Conservation (phyloP, 2,329 filamentous ascomycete species). For the Ophiostoma sp. region DNA sequence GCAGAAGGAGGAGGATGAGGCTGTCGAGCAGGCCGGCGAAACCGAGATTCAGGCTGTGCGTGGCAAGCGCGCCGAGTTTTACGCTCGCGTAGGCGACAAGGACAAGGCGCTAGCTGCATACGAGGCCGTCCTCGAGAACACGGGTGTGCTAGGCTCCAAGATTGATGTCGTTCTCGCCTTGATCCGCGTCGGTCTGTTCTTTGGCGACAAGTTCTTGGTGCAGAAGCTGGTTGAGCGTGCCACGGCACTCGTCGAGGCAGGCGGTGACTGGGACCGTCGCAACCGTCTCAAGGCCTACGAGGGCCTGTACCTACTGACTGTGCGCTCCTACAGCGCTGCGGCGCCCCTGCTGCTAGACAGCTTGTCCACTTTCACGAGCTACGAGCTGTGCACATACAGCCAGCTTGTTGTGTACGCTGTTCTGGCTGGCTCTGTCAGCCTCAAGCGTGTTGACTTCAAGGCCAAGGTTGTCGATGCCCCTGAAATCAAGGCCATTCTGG, state of each 20-base stretch:
- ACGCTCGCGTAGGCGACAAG: constrained; percentile 94
- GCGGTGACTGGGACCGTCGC: constrained; percentile 96
- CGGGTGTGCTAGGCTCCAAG: constrained; percentile 91
- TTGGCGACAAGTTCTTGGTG: constrained; percentile 83
- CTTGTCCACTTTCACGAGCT: constrained; percentile 95
- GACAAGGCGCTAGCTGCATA: constrained; percentile 91
- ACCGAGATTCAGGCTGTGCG: constrained; percentile 89
- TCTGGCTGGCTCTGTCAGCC: constrained; percentile 84
- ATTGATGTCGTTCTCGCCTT: constrained; percentile 96
- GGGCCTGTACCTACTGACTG: constrained; percentile 84
- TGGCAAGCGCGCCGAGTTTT: constrained; percentile 94
- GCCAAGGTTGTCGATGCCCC: constrained; percentile 97
- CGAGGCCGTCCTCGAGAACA: constrained; percentile 93
- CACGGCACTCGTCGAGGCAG: constrained; percentile 82
- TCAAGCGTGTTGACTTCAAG: constrained; percentile 98
- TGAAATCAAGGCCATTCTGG: constrained; percentile 95
- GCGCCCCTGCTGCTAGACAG: constrained; percentile 94
- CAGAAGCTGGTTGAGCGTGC: constrained; percentile 93
- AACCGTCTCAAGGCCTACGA: constrained; percentile 99
- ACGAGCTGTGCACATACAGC: constrained; percentile 96
- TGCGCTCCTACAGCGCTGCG: constrained; percentile 82
- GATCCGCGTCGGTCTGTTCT: constrained; percentile 93
- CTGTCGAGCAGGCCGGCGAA: constrained; percentile 90
- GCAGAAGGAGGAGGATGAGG: constrained; percentile 87
- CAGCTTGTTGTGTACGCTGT: constrained; percentile 92